A percentile compares a stretch with the other conserved stretches of the same genome.
phyloP scores from a whole-genome alignment of 495 filamentous ascomycete genomes.

The Coniosporium apollinis region DNA sequence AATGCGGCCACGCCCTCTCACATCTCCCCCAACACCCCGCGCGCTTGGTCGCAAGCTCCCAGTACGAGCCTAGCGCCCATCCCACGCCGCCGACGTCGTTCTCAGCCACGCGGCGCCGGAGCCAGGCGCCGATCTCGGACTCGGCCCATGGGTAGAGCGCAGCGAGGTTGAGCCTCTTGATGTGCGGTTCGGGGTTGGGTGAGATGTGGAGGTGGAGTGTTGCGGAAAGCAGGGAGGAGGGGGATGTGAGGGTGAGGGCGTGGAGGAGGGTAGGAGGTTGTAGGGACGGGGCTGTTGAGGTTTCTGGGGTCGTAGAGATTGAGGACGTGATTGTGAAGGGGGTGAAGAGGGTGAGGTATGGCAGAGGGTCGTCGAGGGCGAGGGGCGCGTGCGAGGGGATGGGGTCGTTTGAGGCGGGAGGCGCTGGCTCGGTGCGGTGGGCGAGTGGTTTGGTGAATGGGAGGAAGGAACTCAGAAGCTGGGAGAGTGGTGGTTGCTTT shows the following conservation, averaged over 20 bases:
- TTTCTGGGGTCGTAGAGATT: slow-evolving; percentile 24
- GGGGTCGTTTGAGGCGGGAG: slow-evolving; percentile 1
- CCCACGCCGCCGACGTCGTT: slow-evolving; percentile 12
- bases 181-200: too few relatives aligned
- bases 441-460: slow-evolving; percentile 10
- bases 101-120: slow-evolving; percentile 7
- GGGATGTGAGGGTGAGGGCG: slow-evolving; percentile 12
- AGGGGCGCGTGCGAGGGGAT: slow-evolving; percentile 36
- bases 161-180: slow-evolving; percentile 13
- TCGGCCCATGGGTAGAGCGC: slow-evolving; percentile 24
- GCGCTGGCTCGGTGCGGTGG: not conserved
- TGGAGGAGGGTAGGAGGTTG: slow-evolving; percentile 4
- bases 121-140: slow-evolving; percentile 14
- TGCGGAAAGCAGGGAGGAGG: slow-evolving; percentile 25
- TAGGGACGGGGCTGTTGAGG: too few relatives aligned
- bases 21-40: slow-evolving; percentile 17
- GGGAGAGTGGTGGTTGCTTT: slow-evolving; percentile 8
- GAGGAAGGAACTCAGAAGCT: slow-evolving; percentile 13
- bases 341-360: slow-evolving; percentile 40
- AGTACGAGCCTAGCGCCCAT: slow-evolving; percentile 17
- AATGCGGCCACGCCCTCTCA: slow-evolving; percentile 8
- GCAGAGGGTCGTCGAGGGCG: slow-evolving; percentile 35
- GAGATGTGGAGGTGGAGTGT: slow-evolving; percentile 26
- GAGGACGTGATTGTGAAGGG: slow-evolving; percentile 34
- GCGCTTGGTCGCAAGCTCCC: slow-evolving; percentile 13